Evolutionary conservation across 495 filamentous ascomycete genomes (phyloP).

Genomic region (Rostrohypoxylon terebratum): DNA sequence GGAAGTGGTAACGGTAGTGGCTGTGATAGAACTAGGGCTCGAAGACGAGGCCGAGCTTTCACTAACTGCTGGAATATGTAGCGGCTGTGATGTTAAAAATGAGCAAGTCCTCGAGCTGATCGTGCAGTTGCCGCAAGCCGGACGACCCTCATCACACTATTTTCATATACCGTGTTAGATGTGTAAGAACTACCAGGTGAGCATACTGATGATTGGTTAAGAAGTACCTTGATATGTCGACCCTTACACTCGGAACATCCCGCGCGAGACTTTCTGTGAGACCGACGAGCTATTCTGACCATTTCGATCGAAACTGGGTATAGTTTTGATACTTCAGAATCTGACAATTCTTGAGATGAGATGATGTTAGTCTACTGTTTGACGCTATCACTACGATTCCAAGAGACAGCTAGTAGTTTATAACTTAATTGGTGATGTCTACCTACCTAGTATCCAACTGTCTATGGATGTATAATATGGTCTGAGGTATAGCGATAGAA

Average conservation of each 20-base stretch:
- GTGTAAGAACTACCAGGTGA: not conserved
- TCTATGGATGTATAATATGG: not conserved
- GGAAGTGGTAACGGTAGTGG: too few relatives aligned
- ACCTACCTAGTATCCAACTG: not conserved
- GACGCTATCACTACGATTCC: not conserved
- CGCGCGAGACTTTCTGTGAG: constrained; percentile 35
- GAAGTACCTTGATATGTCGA: constrained; percentile 39
- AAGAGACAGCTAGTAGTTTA: constrained; percentile 1
- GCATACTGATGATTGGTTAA: not conserved
- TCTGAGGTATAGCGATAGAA: not conserved
- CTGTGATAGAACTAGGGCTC: constrained; percentile 5
- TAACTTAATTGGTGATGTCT: not conserved
- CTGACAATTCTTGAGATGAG: not conserved
- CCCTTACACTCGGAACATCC: constrained; percentile 41
- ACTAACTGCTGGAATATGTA: constrained; percentile 7
- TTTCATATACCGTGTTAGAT: not conserved
- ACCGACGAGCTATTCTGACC: constrained; percentile 21
- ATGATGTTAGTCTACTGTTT: not conserved
- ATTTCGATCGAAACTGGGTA: not conserved
- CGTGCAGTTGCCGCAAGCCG: constrained; percentile 37
- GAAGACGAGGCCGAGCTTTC: constrained; percentile 3
- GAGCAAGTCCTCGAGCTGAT: constrained; percentile 36
- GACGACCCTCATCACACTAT: constrained; percentile 37
- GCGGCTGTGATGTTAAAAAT: constrained; percentile 32
- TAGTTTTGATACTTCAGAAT: not conserved